Evolutionary conservation across 2,329 filamentous ascomycete genomes (phyloP).

Genomic region (Bipolaris cookei): DNA sequence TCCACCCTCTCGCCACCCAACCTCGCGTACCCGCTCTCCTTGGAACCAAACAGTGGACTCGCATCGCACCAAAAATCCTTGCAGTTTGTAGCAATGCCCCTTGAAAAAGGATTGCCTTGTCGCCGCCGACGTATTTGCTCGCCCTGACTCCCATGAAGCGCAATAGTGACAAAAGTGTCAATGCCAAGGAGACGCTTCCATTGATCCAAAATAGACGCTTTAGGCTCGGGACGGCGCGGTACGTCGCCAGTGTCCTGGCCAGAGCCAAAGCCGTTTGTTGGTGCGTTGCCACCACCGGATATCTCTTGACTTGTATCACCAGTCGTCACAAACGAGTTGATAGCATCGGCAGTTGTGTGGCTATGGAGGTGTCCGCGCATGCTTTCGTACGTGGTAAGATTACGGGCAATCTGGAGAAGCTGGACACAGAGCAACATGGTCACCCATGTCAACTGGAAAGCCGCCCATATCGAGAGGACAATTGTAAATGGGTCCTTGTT

Average conservation of each 20-base stretch:
- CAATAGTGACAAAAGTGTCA: slow-evolving; percentile 92
- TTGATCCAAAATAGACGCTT: slow-evolving; percentile 72
- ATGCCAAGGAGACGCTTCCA: slow-evolving; percentile 88
- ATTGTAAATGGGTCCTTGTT: slow-evolving; percentile 86
- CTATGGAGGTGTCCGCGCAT: slow-evolving; percentile 80
- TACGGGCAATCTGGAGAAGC: slow-evolving; percentile 87
- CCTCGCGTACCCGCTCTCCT: slow-evolving; percentile 75
- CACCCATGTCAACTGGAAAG: slow-evolving; percentile 90
- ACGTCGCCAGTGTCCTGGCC: slow-evolving; percentile 59
- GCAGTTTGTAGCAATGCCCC: slow-evolving; percentile 86
- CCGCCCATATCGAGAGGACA: slow-evolving; percentile 77
- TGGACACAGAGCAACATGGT: slow-evolving; percentile 97
- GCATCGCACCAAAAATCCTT: slow-evolving; percentile 96
- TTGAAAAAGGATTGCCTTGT: slow-evolving; percentile 80
- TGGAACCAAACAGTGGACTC: slow-evolving; percentile 76
- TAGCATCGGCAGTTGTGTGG: slow-evolving; percentile 61
- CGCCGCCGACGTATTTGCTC: slow-evolving; percentile 50
- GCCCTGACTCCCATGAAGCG: slow-evolving; percentile 70
- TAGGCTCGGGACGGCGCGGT: slow-evolving; percentile 55
- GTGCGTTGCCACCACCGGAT: slow-evolving; percentile 30
- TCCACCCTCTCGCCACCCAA: slow-evolving; percentile 81
- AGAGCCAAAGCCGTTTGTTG: slow-evolving; percentile 65
- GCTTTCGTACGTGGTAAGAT: slow-evolving; percentile 95
- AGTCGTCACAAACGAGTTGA: slow-evolving; percentile 78
- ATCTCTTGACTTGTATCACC: slow-evolving; percentile 68